Conservation (phyloP, 2,329 filamentous ascomycete species). For the Salinomyces thailandicus region DNA sequence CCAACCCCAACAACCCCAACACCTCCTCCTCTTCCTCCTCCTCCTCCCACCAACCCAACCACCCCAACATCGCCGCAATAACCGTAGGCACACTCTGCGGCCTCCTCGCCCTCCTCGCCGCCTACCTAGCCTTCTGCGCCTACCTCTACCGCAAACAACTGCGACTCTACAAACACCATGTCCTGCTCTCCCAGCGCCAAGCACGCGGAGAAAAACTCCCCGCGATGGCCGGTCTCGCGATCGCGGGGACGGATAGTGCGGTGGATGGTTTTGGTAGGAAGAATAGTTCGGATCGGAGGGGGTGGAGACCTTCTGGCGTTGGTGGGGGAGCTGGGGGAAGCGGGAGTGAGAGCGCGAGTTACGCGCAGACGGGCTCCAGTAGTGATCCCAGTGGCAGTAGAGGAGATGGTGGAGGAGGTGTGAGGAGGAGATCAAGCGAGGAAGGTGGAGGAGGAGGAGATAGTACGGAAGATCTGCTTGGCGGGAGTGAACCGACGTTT, state of each 20-base stretch:
- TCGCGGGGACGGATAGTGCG: slow-evolving; percentile 13
- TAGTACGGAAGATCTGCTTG: slow-evolving; percentile 48
- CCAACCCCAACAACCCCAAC: slow-evolving; percentile 27
- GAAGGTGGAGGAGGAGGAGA: slow-evolving; percentile 33
- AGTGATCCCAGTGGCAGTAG: neutral
- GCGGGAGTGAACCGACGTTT: slow-evolving; percentile 58
- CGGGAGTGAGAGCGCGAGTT: slow-evolving; percentile 17
- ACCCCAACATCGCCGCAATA: slow-evolving; percentile 45
- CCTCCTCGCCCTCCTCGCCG: slow-evolving; percentile 49
- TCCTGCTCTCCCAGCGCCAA: slow-evolving; percentile 50
- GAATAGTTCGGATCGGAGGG: neutral
- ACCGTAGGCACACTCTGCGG: slow-evolving; percentile 54
- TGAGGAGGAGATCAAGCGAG: slow-evolving; percentile 17
- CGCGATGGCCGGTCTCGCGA: slow-evolving; percentile 19
- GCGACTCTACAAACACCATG: slow-evolving; percentile 57
- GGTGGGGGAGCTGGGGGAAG: slow-evolving; percentile 27
- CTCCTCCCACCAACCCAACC: slow-evolving; percentile 1
- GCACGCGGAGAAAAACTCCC: slow-evolving; percentile 27
- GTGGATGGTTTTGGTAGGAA: neutral
- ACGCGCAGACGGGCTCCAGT: slow-evolving; percentile 15
- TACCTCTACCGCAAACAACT: slow-evolving; percentile 66
- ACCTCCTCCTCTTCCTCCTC: slow-evolving; percentile 26
- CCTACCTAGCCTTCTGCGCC: slow-evolving; percentile 59
- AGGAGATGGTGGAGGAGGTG: slow-evolving; percentile 18
- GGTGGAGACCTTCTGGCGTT: slow-evolving; percentile 13